phyloP scores from a whole-genome alignment of 768 basidiomycete species.

The Lyophyllum semitale region DNA sequence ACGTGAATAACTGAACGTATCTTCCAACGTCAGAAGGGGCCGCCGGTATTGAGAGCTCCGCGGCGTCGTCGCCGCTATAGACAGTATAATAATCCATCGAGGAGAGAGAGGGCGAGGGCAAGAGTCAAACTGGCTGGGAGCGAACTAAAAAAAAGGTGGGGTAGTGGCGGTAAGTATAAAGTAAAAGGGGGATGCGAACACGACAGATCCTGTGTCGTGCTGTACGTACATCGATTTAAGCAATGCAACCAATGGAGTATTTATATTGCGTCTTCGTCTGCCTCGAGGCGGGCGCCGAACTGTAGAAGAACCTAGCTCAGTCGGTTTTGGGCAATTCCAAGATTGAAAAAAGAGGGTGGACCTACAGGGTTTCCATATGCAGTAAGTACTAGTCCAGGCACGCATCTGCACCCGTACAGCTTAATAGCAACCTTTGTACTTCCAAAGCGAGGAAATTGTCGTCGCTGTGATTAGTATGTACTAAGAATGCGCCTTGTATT shows the following conservation, averaged over 20 bases:
- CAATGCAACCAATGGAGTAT: background rate
- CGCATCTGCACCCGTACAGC: background rate
- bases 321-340: background rate
- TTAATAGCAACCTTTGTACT: background rate
- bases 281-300: background rate
- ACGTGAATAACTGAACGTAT: background rate
- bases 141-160: background rate
- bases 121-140: background rate
- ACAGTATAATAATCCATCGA: background rate
- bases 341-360: background rate
- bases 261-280: background rate
- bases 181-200: background rate
- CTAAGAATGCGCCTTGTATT: no score
- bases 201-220: background rate
- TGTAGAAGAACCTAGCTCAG: background rate
- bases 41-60: background rate
- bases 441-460: background rate
- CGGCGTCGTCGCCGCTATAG: background rate
- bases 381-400: background rate
- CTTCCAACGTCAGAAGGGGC: background rate
- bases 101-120: background rate
- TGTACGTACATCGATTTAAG: background rate
- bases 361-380: background rate
- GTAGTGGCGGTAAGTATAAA: background rate
- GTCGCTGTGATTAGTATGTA: no score